Percentiles rank a stretch among this genome's conserved stretches.
Conservation (phyloP, 1,284 basidiomycete genomes). For the Takashimella koratensis region DNA sequence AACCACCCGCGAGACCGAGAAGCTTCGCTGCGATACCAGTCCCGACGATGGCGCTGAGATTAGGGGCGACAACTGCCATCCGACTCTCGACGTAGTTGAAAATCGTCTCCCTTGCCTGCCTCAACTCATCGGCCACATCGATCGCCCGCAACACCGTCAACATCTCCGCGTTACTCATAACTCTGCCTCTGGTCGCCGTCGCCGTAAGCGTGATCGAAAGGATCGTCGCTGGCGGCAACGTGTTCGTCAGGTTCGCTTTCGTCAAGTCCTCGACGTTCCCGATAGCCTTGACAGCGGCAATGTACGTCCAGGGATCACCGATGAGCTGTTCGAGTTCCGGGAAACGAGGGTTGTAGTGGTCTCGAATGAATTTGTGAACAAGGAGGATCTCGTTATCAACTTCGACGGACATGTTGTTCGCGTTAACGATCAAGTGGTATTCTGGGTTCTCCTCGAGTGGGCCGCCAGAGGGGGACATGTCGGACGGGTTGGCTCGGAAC, state of each 20-base stretch:
- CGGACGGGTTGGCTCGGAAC: constrained; percentile 70
- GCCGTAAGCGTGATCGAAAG: constrained; percentile 97
- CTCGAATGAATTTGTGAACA: constrained; percentile 99
- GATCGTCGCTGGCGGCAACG: constrained; percentile 85
- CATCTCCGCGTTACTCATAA: constrained; percentile 71
- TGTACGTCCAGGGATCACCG: constrained; percentile 85
- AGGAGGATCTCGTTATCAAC: constrained; percentile 97
- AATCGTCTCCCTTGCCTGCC: constrained; percentile 88
- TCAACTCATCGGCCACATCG: constrained; percentile 79
- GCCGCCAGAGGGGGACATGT: constrained; percentile 62
- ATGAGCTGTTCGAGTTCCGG: constrained; percentile 96
- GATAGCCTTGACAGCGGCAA: constrained; percentile 81
- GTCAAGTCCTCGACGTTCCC: constrained; percentile 83
- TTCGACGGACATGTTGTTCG: constrained; percentile 97
- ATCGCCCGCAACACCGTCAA: constrained; percentile 76
- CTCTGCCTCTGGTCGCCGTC: constrained; percentile 78
- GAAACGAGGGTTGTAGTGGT: constrained; percentile 94
- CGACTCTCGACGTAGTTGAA: constrained; percentile 98
- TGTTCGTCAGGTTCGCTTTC: constrained; percentile 71
- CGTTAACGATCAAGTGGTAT: constrained; percentile 92
- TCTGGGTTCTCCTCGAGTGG: constrained; percentile 91
- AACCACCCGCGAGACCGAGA: constrained; percentile 92
- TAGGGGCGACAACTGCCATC: constrained; percentile 97
- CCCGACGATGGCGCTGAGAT: constrained; percentile 95
- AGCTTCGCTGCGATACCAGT: constrained; percentile 97